Conservation (phyloP, 1,284 basidiomycete genomes). For the Psilocybe mexicana region DNA sequence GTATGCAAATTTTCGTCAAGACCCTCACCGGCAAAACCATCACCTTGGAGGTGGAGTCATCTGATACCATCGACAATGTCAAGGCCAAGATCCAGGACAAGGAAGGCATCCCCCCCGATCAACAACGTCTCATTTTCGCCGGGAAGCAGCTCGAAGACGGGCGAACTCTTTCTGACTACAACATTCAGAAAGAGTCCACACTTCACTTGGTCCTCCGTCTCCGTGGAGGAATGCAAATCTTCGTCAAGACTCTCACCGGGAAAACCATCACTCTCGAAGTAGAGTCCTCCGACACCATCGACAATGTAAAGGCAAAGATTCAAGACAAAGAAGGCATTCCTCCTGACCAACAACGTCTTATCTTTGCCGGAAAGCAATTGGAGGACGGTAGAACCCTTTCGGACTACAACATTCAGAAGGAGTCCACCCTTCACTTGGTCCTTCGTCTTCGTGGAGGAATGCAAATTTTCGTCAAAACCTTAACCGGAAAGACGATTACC, state of each 20-base stretch:
- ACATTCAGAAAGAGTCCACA: conserved; percentile 41
- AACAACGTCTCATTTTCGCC: conserved; percentile 40
- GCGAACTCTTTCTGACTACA: conserved; percentile 39
- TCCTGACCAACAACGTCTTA: conserved; percentile 70
- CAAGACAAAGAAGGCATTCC: conserved; percentile 69
- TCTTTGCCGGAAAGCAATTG: conserved; percentile 89
- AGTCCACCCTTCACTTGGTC: conserved; percentile 81
- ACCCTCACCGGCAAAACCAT: conserved; percentile 89
- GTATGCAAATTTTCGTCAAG: conserved; percentile 87
- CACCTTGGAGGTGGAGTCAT: conserved; percentile 82
- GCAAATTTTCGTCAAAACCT: conserved; percentile 86
- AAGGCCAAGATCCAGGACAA: conserved; percentile 82
- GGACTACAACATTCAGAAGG: conserved; percentile 83
- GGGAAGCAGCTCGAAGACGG: conserved; percentile 41
- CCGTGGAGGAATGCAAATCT: conserved; percentile 91
- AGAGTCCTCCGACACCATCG: conserved; percentile 87
- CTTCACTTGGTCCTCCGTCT: conserved; percentile 67
- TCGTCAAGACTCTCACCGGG: conserved; percentile 88
- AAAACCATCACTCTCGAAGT: conserved; percentile 95
- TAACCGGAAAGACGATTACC: conserved; percentile 95
- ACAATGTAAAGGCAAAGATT: conserved; percentile 83
- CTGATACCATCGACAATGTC: conserved; percentile 25
- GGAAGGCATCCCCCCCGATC: conserved; percentile 49
- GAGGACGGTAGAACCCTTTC: conserved; percentile 81
- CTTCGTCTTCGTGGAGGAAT: conserved; percentile 88